Evolutionary conservation across 441 rosid genomes (phyloP).

Genomic region (Pelargonium citronellum): DNA sequence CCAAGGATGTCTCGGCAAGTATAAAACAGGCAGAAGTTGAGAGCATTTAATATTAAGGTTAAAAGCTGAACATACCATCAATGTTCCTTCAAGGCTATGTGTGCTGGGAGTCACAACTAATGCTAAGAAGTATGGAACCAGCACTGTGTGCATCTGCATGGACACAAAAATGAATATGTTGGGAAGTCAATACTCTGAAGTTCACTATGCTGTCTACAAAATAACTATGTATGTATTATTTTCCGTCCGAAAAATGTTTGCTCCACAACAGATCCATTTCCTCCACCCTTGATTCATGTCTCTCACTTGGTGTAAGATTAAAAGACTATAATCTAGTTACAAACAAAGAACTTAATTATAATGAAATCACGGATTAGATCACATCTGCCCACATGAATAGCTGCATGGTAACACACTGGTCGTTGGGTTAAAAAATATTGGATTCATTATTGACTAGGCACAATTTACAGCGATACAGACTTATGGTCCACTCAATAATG

Average conservation of each 20-base stretch:
- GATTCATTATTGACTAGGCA: too few species aligned
- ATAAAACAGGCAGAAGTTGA: not conserved
- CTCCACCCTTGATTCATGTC: not conserved
- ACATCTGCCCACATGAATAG: too few species aligned
- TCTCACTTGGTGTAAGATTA: too few species aligned
- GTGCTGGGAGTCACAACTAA: conserved; percentile 26
- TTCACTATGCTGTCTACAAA: not conserved
- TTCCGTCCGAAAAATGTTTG: not conserved
- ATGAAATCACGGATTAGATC: too few species aligned
- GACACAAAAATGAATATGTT: not conserved
- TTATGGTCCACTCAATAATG: too few species aligned
- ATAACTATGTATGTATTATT: not conserved
- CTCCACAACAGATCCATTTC: not conserved
- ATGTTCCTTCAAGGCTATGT: conserved; percentile 29
- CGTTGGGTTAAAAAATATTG: too few species aligned
- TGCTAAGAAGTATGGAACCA: conserved; percentile 26
- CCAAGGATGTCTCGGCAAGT: not conserved
- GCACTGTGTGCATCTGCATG: conserved; percentile 29
- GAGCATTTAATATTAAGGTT: not conserved
- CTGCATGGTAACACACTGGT: too few species aligned
- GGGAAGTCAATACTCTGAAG: not conserved
- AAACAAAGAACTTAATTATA: too few species aligned
- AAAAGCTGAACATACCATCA: conserved; percentile 22
- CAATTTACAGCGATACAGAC: too few species aligned
- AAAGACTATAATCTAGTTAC: too few species aligned